These are phyloP conservation scores for Blastocystis sp. DNA, from an alignment of 352 stramenopile species.

Conservation along the genomic window DNA sequence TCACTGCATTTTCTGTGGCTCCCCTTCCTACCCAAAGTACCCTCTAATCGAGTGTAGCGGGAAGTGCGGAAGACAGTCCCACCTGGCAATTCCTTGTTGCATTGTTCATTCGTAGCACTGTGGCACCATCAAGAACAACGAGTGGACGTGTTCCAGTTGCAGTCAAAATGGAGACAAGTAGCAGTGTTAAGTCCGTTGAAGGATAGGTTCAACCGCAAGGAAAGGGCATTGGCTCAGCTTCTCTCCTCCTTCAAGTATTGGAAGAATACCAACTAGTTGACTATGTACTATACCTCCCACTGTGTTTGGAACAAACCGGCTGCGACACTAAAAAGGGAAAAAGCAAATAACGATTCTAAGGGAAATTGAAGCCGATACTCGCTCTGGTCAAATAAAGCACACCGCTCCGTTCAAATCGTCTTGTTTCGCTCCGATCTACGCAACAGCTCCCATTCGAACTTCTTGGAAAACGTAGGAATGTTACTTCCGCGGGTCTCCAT, in stretches of 20 bases:
- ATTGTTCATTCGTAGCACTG: neutral
- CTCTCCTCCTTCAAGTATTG: neutral
- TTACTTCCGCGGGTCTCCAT: no score
- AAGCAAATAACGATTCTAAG: no score
- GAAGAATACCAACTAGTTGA: neutral
- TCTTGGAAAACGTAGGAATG: no score
- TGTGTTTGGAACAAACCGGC: neutral
- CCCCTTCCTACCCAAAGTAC: constrained; percentile 11
- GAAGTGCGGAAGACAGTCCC: constrained; percentile 29
- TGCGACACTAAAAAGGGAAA: neutral
- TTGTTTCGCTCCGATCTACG: no score
- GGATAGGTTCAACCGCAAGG: neutral
- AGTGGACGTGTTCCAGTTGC: constrained; percentile 18
- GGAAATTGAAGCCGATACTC: no score
- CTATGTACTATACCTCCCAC: neutral
- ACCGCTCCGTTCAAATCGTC: no score
- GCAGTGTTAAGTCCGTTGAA: neutral
- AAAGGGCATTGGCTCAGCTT: neutral
- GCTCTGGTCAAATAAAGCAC: no score
- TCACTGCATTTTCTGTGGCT: constrained; percentile 46
- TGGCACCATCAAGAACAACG: neutral
- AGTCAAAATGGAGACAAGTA: neutral
- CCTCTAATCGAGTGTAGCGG: constrained; percentile 23
- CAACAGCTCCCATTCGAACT: no score
- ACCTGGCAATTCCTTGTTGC: neutral